Base-by-base conservation (phyloP, 345 rosid genomes). In the Populus euphratica region DNA sequence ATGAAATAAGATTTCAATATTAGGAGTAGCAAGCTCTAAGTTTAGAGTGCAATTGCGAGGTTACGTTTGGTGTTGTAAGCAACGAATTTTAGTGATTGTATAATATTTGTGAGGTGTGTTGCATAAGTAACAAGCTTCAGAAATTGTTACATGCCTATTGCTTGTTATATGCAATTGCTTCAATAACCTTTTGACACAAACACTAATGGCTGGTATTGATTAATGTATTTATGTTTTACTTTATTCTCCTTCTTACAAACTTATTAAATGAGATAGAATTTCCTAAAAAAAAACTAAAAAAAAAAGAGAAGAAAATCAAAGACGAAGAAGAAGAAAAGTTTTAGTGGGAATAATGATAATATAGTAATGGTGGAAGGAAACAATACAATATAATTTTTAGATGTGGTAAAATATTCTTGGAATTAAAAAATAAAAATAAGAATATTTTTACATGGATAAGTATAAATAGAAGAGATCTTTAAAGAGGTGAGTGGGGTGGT, bases 1-100 rank as follows among this genome's bases (percentile, higher is more conserved):
- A 84, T 83, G 92, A 87, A 33, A 78, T 89, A 75, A 78, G 88
- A 75, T 90, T 89, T 86, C 90, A 89, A 70, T 88, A 63, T 74
- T 87, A 90, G 84, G 23, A 74, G 29, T 56, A 68, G 0, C 16
- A 0, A 4, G 35, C 14, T 35, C 25, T 20, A 36, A 16, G 71
- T 23, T 68, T 20, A 35, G 27, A 21, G 16, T 10, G 29, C 31
- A 21, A 29, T 27, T 1, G 10, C 25, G 27, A 5, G 16, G 16
- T 9, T 29, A 21, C 27, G 35, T 27, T 63, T 63, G 27, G 16
- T 59, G 13, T 63, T n/a, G 0, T 27, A 39, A 10, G 44, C 72
- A 43, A 68, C 21, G 43, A 31, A 33, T 4, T 1, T 20, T 31
- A 68, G 21, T 59, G 9, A 10, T 23, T 47, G 4, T 14, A 52